Base-by-base conservation (phyloP, 805 yeast genomes). In the Zygotorulaspora chibaensis region DNA sequence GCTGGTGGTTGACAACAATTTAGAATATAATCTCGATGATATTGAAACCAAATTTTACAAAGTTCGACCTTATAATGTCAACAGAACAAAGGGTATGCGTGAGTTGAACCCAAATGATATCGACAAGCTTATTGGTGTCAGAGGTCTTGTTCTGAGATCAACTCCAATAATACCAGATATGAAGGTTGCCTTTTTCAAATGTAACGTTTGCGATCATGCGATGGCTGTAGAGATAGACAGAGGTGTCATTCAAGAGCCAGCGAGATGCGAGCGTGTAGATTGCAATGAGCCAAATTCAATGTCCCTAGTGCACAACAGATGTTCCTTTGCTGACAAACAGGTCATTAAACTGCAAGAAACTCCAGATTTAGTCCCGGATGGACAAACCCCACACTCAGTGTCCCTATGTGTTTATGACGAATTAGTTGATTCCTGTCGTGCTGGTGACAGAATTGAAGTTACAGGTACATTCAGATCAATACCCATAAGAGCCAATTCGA, bases 351-450 rank as follows among this genome's bases (percentile, higher is more conserved):
- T 93, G 35, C 99, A 93, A 68, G 99, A 93, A 67, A 89, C 96
- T 0, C 96, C 96, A 0, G 99, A 93, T 66, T 75, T 81, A 51
- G 96, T 91, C 12, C 99, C 99, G 3, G 98, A 87, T 68, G 99
- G 99, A 13, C 99, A 93, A 68, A 93, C 99, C 2, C 99, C 99
- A 1, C 99, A 93, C 66, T 84, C 96, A 11, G 87, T 93, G 39
- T 87, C 96, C 6, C 71, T 93, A 25, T 88, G 96, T 71, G 95
- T 87, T 1, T 93, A 91, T 62, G 99, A 93, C 66, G 98, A 93
- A 64, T 74, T 93, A 50, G 99, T 93, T 1, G 99, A 93, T 65
- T 76, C 86, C 43, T 85, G 95, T 59, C 79, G 96, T 57, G 97
- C 99, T 8, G 99, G 99, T 74, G 99, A 93, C 66, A 79, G 97